Evolutionary conservation across 345 rosid species (phyloP), one percentile per base, ranked within the genome.

Genomic region (Mercurialis annua): DNA sequence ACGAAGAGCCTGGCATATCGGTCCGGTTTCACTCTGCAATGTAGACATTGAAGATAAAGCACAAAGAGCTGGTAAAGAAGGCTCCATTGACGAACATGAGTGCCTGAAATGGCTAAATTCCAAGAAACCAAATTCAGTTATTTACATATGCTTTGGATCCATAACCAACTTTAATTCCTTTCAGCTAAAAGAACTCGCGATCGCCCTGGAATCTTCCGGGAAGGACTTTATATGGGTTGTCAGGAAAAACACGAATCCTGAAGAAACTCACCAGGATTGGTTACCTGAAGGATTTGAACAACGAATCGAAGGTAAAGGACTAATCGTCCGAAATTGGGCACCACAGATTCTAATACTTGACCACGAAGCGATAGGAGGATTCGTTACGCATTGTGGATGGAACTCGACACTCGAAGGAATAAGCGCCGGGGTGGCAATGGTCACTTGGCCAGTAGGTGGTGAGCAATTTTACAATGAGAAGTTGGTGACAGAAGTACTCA

Each of bases 1-100:
- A 6, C 78, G 74, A 60, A 78, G 66, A n/a, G 80, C 92, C 16
- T 85, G 94, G 90, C 54, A 63, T 55, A 63, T 89, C 0, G 98
- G 92, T 43, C 96, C 92, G 0, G 75, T 87, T 26, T 79, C 78
- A 0, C 36, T 82, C 0, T 81, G 79, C 73, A 77, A 75, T 27
- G 61, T 59, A 43, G 54, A 27, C 18, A 40, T 5, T 1, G 74
- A 71, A 62, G 85, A 79, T 24, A 78, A 75, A 63, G 55, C 80
- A 16, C 20, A 8, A 9, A 77, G 86, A 59, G n/a, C n/a, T n/a
- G 84, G 85, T 23, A 29, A 40, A 29, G 55, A 51, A 63, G 73
- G 70, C 23, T 30, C 70, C 6, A 64, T 69, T 14, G 70, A 38
- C 43, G 62, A 57, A 18, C 48, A 64, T 23, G 66, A 69, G 27